Percentiles rank a stretch among this genome's conserved stretches.
Evolutionary conservation across 208 protist genomes (phyloP).

Genomic region (Tritrichomonas musculus): DNA sequence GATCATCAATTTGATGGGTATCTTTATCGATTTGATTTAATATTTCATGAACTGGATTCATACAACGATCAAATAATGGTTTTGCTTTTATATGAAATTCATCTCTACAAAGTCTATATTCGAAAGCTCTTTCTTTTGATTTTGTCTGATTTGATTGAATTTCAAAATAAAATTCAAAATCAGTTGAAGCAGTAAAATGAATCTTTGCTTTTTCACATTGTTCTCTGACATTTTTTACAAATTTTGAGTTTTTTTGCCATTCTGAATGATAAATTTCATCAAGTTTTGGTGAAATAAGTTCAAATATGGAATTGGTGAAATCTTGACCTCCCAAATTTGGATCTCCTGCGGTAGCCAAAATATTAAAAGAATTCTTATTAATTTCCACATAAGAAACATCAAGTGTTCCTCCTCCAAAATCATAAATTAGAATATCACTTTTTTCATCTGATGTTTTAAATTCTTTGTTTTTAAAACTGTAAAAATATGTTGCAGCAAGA

Average conservation of each 20-base stretch:
- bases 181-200: no score
- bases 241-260: no score
- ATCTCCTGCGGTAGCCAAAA: constrained; percentile 79
- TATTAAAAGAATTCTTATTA: constrained; percentile 89
- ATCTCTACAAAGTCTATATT: no score
- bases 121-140: no score
- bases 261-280: no score
- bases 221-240: no score
- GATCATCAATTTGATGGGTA: constrained; percentile 82
- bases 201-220: no score
- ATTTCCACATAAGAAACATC: constrained; percentile 94
- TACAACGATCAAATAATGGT: no score
- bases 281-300: constrained; percentile 44
- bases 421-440: constrained; percentile 85
- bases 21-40: constrained; percentile 76
- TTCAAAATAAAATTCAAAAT: no score
- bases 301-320: constrained; percentile 82
- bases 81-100: no score
- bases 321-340: constrained; percentile 88
- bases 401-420: constrained; percentile 62
- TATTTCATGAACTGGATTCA: constrained; percentile 79
- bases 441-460: constrained; percentile 49
- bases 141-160: no score
- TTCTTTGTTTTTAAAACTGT: constrained; percentile 74
- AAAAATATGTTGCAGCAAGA: constrained; percentile 90